phyloP scores from a whole-genome alignment of 2,329 filamentous ascomycete species.

The Teratosphaeria pseudoeucalypti region DNA sequence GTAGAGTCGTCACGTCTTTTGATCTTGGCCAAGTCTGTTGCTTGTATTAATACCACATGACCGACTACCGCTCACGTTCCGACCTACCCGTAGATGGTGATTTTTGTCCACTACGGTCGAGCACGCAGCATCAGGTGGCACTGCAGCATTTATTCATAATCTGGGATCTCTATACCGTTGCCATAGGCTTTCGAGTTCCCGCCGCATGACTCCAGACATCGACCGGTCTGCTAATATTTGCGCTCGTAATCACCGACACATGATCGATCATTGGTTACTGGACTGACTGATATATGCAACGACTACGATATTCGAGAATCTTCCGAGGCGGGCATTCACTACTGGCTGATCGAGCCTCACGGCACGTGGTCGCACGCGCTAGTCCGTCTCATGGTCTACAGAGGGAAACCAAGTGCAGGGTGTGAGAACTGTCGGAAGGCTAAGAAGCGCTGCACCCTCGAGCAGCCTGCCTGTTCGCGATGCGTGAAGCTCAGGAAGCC shows the following conservation, averaged over 20 bases:
- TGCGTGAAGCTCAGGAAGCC: conserved; percentile 23
- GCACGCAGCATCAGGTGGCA: no score
- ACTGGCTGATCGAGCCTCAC: not conserved
- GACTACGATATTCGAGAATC: not conserved
- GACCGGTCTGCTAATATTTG: not conserved
- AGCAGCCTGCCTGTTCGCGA: conserved; percentile 20
- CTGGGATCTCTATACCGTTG: not conserved
- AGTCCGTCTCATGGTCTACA: conserved; percentile 6
- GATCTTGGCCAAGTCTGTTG: no score
- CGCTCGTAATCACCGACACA: not conserved
- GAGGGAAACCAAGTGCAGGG: conserved; percentile 22
- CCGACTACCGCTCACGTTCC: no score
- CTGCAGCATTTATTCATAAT: not conserved
- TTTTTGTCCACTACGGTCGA: no score
- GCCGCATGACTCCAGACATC: not conserved
- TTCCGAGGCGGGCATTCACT: not conserved
- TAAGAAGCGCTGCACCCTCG: conserved; percentile 25
- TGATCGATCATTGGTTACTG: not conserved
- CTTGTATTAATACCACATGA: no score
- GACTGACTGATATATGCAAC: not conserved
- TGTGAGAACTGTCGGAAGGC: conserved; percentile 25
- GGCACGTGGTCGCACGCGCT: not conserved
- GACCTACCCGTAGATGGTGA: no score
- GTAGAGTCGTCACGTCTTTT: no score
- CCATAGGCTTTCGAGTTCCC: not conserved